Evolutionary conservation across 345 rosid genomes (phyloP), one percentile per base, ranked within the genome.

Genomic region (Diplotaxis tenuifolia): DNA sequence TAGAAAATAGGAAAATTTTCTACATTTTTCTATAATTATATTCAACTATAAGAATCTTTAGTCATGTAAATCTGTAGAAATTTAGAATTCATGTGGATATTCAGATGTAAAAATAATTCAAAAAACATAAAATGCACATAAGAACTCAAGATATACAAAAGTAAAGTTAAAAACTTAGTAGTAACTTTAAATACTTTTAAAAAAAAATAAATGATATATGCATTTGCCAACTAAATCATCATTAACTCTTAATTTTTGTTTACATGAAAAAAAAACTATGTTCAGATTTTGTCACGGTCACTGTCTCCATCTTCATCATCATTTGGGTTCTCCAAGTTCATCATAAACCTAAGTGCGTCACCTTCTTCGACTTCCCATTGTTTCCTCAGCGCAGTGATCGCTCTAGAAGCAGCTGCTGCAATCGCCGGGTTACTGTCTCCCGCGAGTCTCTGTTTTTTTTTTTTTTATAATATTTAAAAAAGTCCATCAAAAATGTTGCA

Each of bases 331-430:
- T 84, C 85, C 56, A 69, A 72, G 81, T 88, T 85, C 94, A 89
- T 85, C 83, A 80, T 87, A 75, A 95, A 92, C 80, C 92, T 86
- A 91, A 90, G 91, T 67, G 86, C 87, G 70, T 95, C 99, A 68
- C 99, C 97, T 83, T 92, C 97, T 75, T 87, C 95, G 47, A 95
- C 86, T 79, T 95, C 96, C 99, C 99, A 95, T 73, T 91, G 99
- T 77, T 88, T 88, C 82, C 88, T 89, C 82, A 95, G 81, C 56
- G 86, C 96, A 32, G 65, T 75, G n/a, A 95, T 92, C 15, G 99
- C 88, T 73, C 78, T 89, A 7, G 89, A 85, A 28, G 97, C 99
- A 4, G 97, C 97, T 0, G 83, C 81, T n/a, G 97, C 89, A 62
- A 95, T 86, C 34, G 87, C 82, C 0, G 91, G 96, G 81, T 89